Evolutionary conservation across 176 grass and related monocot species (phyloP), one percentile per base, ranked within the genome.

Genomic region (Oryza punctata): DNA sequence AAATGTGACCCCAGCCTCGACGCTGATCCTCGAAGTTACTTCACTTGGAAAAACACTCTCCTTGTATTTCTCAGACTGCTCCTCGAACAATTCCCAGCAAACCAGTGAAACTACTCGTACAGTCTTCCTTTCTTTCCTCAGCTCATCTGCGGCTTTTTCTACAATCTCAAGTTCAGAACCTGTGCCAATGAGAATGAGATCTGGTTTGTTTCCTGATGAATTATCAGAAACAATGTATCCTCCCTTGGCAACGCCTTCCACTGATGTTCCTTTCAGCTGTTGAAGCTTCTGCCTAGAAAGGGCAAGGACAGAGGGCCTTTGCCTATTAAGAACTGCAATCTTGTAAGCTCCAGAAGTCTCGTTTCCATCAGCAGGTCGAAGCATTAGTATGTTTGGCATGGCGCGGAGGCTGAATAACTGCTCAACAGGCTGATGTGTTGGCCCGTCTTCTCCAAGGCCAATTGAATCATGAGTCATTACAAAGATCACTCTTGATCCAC

Each of bases 381-480:
- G 43, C 41, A 89, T 67, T 63, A 89, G 74, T 59, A 92, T 88
- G 40, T 80, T 83, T 33, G 90, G 90, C 86, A 92, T 92, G 28
- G 90, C 90, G 46, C 90, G 74, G 26, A 92, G 78, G 65, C 87
- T 86, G 35, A 89, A 46, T 49, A 92, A 74, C 7, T 89, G 90
- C 79, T 92, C 90, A 76, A 89, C 33, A 2, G 87, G 90, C 40
- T 92, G 90, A 84, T 92, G 90, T 38, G 90, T 92, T 4, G 90
- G 87, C 3, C 90, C 87, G 70, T 92, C 90, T 80, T 92, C 87
- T 35, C 90, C 90, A 18, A 92, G 90, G 10, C 90, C 90, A 61
- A 92, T 66, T 24, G 90, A 89, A 63, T 92, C 90, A 84, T 92
- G 90, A 27, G 90, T 92, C 90, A 88, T 89, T 24, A 92, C 90